Evolutionary conservation across 176 grass and related monocot genomes (phyloP).

Genomic region (Saccharum officinarum): DNA sequence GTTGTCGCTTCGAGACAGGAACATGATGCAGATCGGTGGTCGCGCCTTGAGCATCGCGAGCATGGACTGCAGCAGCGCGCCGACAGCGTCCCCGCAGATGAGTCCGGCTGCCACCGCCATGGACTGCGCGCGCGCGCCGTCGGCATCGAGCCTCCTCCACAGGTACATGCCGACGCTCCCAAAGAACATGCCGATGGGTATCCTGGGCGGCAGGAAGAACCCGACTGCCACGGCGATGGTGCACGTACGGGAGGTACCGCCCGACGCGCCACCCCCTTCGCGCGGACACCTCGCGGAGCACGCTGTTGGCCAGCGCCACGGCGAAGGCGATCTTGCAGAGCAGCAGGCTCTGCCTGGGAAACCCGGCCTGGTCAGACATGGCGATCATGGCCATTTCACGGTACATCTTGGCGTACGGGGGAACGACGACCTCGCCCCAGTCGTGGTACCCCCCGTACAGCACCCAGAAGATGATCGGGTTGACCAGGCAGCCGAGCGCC

Average conservation of each 20-base stretch:
- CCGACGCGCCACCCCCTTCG: conserved; percentile 27
- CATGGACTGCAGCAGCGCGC: conserved; percentile 47
- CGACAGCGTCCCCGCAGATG: conserved; percentile 61
- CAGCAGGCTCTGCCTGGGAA: conserved; percentile 41
- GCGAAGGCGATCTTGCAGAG: conserved; percentile 43
- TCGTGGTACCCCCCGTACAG: conserved; percentile 41
- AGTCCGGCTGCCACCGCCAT: conserved; percentile 51
- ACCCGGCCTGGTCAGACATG: conserved; percentile 1
- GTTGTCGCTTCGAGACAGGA: conserved; percentile 52
- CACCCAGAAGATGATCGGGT: conserved; percentile 48
- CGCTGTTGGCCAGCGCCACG: conserved; percentile 25
- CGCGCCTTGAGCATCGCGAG: conserved; percentile 24
- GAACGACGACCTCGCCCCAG: conserved; percentile 7
- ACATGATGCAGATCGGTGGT: conserved; percentile 63
- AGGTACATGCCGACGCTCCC: conserved; percentile 45
- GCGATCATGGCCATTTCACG: conserved; percentile 53
- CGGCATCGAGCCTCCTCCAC: conserved; percentile 43
- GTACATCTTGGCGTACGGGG: conserved; percentile 49
- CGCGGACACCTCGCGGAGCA: conserved; percentile 38
- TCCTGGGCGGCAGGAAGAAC: conserved; percentile 49
- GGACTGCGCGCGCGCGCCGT: conserved; percentile 17
- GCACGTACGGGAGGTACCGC: conserved; percentile 50
- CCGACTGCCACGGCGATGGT: conserved; percentile 52
- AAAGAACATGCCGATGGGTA: conserved; percentile 52
- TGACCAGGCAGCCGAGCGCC: conserved; percentile 56